phyloP scores from a whole-genome alignment of 2,329 filamentous ascomycete genomes.

The Colletotrichum orchidophilum region DNA sequence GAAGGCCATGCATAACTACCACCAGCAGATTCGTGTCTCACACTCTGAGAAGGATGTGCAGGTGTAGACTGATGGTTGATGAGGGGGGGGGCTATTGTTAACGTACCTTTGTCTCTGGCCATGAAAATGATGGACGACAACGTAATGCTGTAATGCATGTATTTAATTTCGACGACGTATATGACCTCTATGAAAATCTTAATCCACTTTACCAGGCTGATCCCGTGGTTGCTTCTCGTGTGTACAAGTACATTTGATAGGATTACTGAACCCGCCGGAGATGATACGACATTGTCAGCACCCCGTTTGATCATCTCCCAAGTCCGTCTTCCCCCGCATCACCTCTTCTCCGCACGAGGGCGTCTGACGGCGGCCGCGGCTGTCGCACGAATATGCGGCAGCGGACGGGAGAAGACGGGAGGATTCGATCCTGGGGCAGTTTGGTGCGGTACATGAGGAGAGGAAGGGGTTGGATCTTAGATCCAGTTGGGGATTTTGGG shows the following conservation, averaged over 20 bases:
- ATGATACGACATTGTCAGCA: neutral
- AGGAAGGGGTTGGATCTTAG: neutral
- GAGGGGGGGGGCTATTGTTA: neutral
- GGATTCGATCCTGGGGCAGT: neutral
- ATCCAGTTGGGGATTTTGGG: neutral
- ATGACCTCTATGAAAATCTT: slow-evolving; percentile 19
- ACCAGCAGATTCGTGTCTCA: slow-evolving; percentile 48
- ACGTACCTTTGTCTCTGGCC: too few relatives aligned
- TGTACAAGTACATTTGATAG: neutral
- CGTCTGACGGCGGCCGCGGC: neutral
- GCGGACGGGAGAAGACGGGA: slow-evolving; percentile 5
- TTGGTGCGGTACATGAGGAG: neutral
- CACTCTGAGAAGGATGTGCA: slow-evolving; percentile 39
- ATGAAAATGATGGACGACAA: neutral
- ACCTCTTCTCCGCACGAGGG: neutral
- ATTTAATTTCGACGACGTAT: slow-evolving; percentile 27
- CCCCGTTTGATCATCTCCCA: neutral
- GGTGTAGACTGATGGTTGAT: neutral
- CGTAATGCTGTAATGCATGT: slow-evolving; percentile 26
- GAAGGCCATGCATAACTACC: slow-evolving; percentile 59
- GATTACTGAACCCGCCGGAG: neutral
- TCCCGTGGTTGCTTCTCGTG: neutral
- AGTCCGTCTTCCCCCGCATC: slow-evolving; percentile 22
- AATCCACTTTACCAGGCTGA: neutral
- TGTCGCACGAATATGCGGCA: neutral